Evolutionary conservation across 1,284 basidiomycete genomes (phyloP).

Genomic region (Chondrostereum purpureum): DNA sequence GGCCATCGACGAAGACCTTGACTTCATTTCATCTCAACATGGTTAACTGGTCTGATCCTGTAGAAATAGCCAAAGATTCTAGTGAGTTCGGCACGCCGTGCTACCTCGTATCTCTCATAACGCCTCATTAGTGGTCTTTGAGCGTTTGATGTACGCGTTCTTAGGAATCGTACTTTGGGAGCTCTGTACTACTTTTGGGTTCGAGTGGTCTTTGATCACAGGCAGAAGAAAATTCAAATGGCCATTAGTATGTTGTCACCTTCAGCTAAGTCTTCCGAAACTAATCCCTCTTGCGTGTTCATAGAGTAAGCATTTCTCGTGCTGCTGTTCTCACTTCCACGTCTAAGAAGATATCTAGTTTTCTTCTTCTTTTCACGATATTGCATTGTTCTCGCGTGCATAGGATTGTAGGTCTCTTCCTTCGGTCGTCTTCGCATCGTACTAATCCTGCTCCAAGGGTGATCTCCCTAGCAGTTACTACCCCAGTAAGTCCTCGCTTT

Average conservation of each 20-base stretch:
- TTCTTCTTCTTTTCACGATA: background rate
- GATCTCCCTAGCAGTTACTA: conserved; percentile 45
- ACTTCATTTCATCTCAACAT: conserved; percentile 24
- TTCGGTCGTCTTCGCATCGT: too few relatives aligned
- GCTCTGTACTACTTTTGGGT: conserved; percentile 50
- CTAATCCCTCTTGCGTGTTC: conserved; percentile 1
- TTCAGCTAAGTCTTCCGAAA: conserved; percentile 2
- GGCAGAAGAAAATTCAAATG: conserved; percentile 51
- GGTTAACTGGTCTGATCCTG: conserved; percentile 51
- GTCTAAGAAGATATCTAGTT: background rate
- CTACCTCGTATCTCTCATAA: conserved; percentile 7
- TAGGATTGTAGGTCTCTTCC: background rate
- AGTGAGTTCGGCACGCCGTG: conserved; percentile 25
- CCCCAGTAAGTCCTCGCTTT: conserved; percentile 28
- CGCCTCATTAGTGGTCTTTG: conserved; percentile 40
- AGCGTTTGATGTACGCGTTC: conserved; percentile 50
- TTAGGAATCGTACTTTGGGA: conserved; percentile 68
- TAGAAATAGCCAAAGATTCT: conserved; percentile 40
- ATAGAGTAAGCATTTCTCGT: background rate
- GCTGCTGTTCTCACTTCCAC: conserved; percentile 1
- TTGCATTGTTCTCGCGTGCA: background rate
- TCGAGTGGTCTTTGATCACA: conserved; percentile 59
- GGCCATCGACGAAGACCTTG: background rate
- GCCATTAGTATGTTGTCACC: conserved; percentile 45
- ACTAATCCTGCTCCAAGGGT: conserved; percentile 32